Evolutionary conservation across 345 rosid species (phyloP).

Genomic region (Cardamine resedifolia): DNA sequence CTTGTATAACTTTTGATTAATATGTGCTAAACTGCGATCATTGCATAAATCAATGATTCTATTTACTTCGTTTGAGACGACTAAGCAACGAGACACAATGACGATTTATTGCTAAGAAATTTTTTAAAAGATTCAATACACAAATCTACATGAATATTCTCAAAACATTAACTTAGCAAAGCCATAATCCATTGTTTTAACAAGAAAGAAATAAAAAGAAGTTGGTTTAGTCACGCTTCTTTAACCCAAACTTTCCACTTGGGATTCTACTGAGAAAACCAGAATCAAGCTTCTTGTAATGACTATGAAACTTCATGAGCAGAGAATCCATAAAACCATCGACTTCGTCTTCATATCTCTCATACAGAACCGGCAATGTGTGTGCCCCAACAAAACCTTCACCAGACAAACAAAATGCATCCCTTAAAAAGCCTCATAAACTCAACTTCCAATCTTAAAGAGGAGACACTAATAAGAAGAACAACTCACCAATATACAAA

Average conservation of each 20-base stretch:
- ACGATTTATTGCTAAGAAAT: not conserved
- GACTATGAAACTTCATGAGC: constrained; percentile 58
- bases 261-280: constrained; percentile 73
- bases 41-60: not conserved
- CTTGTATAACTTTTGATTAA: no score
- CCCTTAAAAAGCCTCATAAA: not conserved
- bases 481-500: constrained; percentile 72
- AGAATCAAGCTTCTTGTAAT: constrained; percentile 60
- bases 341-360: constrained; percentile 75
- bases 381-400: constrained; percentile 93
- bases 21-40: not conserved
- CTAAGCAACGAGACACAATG: not conserved
- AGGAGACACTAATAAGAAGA: not conserved
- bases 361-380: constrained; percentile 85
- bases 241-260: constrained; percentile 58
- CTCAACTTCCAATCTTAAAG: not conserved
- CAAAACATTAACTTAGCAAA: not conserved
- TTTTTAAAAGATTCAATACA: not conserved
- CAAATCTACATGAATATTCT: constrained; percentile 15
- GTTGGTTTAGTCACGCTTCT: constrained; percentile 55
- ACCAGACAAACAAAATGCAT: not conserved
- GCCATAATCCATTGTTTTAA: constrained; percentile 21
- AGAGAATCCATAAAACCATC: constrained; percentile 58
- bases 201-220: not conserved
- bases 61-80: not conserved